Conservation (phyloP, 371 early-diverging fungal species). For the Rhizopus microsporus region DNA sequence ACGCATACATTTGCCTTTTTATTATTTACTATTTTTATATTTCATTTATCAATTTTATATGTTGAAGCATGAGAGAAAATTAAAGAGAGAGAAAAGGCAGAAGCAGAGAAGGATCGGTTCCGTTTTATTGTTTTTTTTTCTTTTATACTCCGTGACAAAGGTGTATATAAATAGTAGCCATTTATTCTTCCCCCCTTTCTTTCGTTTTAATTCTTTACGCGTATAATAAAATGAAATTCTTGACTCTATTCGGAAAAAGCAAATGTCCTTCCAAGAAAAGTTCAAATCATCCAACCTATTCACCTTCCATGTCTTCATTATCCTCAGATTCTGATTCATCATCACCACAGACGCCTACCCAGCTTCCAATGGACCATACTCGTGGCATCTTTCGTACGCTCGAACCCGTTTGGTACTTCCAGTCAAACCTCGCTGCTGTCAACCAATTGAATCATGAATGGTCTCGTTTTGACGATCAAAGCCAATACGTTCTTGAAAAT, state of each 20-base stretch:
- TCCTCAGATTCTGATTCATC: constrained; percentile 22
- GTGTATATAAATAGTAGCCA: background rate
- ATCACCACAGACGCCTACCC: constrained; percentile 30
- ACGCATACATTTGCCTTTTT: background rate
- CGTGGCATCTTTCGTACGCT: constrained; percentile 49
- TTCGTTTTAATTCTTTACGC: background rate
- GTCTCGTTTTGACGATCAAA: constrained; percentile 33
- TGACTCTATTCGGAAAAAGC: constrained; percentile 18
- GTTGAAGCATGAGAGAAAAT: background rate
- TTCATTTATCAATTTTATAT: constrained; percentile 4
- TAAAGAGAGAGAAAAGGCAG: background rate
- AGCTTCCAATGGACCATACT: constrained; percentile 22
- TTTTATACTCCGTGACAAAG: constrained; percentile 4
- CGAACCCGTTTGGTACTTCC: constrained; percentile 45
- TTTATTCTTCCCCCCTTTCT: background rate
- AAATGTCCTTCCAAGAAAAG: constrained; percentile 13
- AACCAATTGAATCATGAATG: constrained; percentile 20
- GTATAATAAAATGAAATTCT: constrained; percentile 10
- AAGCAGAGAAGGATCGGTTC: background rate
- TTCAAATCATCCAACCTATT: constrained; percentile 1
- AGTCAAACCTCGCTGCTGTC: constrained; percentile 13
- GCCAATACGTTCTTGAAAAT: constrained; percentile 28
- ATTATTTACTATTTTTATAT: background rate
- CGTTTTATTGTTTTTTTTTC: background rate
- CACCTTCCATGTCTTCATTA: constrained; percentile 29